Percentiles rank a stretch among this genome's conserved stretches.
These are phyloP conservation scores for Albugo candida DNA, from an alignment of 352 stramenopile genomes.

Conservation along the genomic window DNA sequence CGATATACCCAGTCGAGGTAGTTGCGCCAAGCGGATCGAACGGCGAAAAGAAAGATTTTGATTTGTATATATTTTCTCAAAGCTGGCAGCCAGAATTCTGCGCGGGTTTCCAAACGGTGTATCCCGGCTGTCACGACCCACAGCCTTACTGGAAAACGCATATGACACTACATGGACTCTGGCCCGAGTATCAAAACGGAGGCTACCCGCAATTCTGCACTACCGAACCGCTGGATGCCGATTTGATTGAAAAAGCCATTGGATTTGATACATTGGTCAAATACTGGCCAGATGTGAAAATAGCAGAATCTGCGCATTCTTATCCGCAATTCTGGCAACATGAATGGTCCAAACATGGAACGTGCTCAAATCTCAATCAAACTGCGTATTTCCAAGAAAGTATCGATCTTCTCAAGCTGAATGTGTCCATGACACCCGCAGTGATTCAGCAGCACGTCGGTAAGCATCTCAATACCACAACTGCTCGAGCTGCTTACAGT, in stretches of 20 bases:
- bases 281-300: constrained; percentile 81
- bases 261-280: constrained; percentile 49
- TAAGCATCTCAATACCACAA: constrained; percentile 11
- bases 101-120: constrained; percentile 24
- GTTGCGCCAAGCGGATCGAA: too few species aligned
- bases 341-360: constrained; percentile 87
- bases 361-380: constrained; percentile 77
- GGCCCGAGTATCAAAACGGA: constrained; percentile 50
- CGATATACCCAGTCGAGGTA: too few species aligned
- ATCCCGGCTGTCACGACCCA: constrained; percentile 44
- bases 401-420: constrained; percentile 49
- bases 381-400: constrained; percentile 68
- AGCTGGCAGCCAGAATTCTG: constrained; percentile 83
- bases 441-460: constrained; percentile 43
- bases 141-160: constrained; percentile 61
- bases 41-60: constrained; percentile 13
- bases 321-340: constrained; percentile 84
- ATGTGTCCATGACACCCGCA: constrained; percentile 37
- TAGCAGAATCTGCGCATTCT: constrained; percentile 12
- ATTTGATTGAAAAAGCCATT: constrained; percentile 30
- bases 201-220: constrained; percentile 60
- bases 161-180: constrained; percentile 80
- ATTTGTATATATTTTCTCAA: constrained; percentile 83
- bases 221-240: constrained; percentile 46
- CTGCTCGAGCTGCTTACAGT: neutral